phyloP scores from a whole-genome alignment of 116 monocot genomes.

The Dioscorea cayenensis region DNA sequence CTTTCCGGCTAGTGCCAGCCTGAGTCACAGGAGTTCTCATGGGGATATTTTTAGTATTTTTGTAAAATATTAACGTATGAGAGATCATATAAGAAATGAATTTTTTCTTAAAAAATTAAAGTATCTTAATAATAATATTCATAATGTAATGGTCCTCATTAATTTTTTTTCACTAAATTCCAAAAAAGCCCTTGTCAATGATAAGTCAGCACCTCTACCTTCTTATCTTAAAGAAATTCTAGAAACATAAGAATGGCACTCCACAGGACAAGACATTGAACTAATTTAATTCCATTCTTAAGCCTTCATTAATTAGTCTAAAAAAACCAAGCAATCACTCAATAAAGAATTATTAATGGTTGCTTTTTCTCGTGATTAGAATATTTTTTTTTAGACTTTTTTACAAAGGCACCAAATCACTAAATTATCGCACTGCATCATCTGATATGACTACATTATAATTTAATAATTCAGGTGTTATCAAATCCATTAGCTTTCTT shows the following conservation, averaged over 20 bases:
- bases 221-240: neutral
- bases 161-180: neutral
- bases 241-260: neutral
- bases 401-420: neutral
- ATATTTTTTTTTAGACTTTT: neutral
- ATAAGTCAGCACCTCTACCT: neutral
- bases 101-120: too few relatives aligned
- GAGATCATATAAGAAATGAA: too few relatives aligned
- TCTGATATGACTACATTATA: constrained; percentile 1
- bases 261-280: neutral
- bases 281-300: neutral
- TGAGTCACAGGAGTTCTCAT: too few relatives aligned
- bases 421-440: neutral
- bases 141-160: too few relatives aligned
- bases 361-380: neutral
- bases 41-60: too few relatives aligned
- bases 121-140: too few relatives aligned
- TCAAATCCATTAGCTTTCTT: neutral
- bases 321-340: neutral
- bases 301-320: neutral
- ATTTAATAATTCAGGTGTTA: neutral
- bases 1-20: too few relatives aligned
- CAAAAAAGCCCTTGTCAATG: neutral
- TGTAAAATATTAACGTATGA: too few relatives aligned
- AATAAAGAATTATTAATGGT: neutral